phyloP scores from a whole-genome alignment of 208 protist genomes.

The Angomonas ambiguus region DNA sequence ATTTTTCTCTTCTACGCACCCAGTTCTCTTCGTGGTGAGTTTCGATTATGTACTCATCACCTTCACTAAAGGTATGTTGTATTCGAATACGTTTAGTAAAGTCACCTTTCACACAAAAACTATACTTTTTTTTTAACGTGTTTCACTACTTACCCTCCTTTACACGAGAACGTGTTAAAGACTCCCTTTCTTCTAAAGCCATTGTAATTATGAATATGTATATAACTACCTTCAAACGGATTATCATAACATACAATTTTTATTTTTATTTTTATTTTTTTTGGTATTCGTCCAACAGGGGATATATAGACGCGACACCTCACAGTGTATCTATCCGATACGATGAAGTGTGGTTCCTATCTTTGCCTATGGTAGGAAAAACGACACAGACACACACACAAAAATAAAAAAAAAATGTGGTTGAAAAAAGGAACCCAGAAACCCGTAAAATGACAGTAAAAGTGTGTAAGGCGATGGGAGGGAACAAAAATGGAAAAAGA shows the following conservation, averaged over 20 bases:
- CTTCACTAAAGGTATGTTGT: too few species aligned
- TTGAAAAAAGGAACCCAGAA: slow-evolving; percentile 2
- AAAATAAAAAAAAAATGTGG: slow-evolving; percentile 14
- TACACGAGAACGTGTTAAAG: not conserved
- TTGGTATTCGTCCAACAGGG: too few species aligned
- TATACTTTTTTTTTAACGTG: not conserved
- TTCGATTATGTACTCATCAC: too few species aligned
- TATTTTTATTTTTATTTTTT: slow-evolving; percentile 7
- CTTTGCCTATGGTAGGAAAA: too few species aligned
- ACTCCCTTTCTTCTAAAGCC: slow-evolving; percentile 1
- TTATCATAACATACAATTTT: too few species aligned
- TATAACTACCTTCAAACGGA: not conserved
- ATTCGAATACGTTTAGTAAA: not conserved
- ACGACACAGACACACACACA: slow-evolving; percentile 1
- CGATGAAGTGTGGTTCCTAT: too few species aligned
- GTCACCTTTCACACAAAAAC: not conserved
- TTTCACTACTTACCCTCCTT: not conserved
- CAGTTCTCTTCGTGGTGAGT: too few species aligned
- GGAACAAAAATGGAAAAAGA: slow-evolving; percentile 3
- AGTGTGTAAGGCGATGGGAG: not conserved
- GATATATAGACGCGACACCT: too few species aligned
- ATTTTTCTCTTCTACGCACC: not conserved
- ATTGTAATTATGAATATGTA: slow-evolving; percentile 9
- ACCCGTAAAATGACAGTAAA: not conserved
- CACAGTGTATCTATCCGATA: too few species aligned